phyloP scores from a whole-genome alignment of 1,139 yeast species.

The Candida anutae region DNA sequence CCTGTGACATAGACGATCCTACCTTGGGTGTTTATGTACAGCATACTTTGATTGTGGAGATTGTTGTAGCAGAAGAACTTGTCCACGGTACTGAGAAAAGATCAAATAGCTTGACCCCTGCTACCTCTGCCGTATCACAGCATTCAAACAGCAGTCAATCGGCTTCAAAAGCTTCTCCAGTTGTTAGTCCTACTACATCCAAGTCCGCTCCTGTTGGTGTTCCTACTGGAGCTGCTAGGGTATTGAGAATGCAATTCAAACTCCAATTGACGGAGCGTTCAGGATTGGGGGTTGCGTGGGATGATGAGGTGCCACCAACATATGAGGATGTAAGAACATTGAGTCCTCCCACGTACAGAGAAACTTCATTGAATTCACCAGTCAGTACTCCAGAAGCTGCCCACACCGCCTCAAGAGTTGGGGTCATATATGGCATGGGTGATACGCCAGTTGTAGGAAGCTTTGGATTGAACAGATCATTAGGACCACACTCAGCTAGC shows the following conservation, averaged over 20 bases:
- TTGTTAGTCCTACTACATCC: slow-evolving; percentile 1
- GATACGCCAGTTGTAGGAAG: slow-evolving; percentile 26
- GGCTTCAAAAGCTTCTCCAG: slow-evolving; percentile 1
- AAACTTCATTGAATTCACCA: slow-evolving; percentile 3
- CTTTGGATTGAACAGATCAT: slow-evolving; percentile 12
- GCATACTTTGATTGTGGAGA: slow-evolving; percentile 74
- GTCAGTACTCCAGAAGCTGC: slow-evolving; percentile 9
- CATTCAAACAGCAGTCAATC: neutral
- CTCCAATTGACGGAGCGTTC: slow-evolving; percentile 76
- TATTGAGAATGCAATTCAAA: slow-evolving; percentile 88
- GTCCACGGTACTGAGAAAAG: slow-evolving; percentile 28
- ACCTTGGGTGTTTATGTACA: slow-evolving; percentile 66
- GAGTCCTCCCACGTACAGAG: slow-evolving; percentile 76
- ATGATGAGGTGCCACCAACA: slow-evolving; percentile 97
- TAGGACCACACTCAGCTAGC: slow-evolving; percentile 7
- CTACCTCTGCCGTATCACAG: slow-evolving; percentile 8
- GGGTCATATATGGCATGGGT: slow-evolving; percentile 39
- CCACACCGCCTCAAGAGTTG: slow-evolving; percentile 21
- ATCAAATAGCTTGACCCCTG: slow-evolving; percentile 10
- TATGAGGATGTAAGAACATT: slow-evolving; percentile 76
- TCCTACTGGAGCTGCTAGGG: slow-evolving; percentile 93
- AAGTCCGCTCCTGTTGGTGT: slow-evolving; percentile 46
- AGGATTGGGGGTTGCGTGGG: slow-evolving; percentile 97
- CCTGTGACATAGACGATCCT: slow-evolving; percentile 81
- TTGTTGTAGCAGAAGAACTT: slow-evolving; percentile 88